Evolutionary conservation across 2,329 filamentous ascomycete species (phyloP).

Genomic region (Fusarium devonianum): DNA sequence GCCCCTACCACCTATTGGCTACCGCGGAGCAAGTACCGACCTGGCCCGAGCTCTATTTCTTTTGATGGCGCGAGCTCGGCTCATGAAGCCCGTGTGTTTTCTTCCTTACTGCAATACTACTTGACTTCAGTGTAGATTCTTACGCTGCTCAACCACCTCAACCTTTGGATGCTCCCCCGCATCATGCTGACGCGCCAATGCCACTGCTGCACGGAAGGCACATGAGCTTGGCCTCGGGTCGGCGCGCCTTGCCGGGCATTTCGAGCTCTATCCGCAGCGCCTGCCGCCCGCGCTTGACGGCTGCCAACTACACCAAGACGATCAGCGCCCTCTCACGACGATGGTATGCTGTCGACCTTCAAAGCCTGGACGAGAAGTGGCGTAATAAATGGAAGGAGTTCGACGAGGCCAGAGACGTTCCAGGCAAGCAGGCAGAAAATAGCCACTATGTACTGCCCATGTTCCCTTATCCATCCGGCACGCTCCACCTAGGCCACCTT

Average conservation of each 20-base stretch:
- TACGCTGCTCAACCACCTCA: conserved; percentile 1
- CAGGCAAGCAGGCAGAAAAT: conserved; percentile 33
- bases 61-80: conserved; percentile 3
- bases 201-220: conserved; percentile 42
- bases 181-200: conserved; percentile 43
- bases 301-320: conserved; percentile 13
- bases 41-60: conserved; percentile 37
- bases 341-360: conserved; percentile 56
- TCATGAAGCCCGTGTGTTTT: not conserved
- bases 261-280: conserved; percentile 18
- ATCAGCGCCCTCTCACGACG: conserved; percentile 34
- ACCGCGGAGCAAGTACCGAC: conserved; percentile 30
- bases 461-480: conserved; percentile 92
- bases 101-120: no score
- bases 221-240: conserved; percentile 36
- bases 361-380: conserved; percentile 59
- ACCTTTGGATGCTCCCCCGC: conserved; percentile 22
- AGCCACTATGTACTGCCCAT: conserved; percentile 81
- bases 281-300: conserved; percentile 24
- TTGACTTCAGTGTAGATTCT: conserved; percentile 2
- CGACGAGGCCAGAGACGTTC: not conserved
- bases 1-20: conserved; percentile 14
- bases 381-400: conserved; percentile 52
- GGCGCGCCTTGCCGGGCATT: conserved; percentile 20
- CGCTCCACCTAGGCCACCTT: conserved; percentile 84